Conservation (phyloP, 2,329 filamentous ascomycete species). For the Colletotrichum cordylinicola region DNA sequence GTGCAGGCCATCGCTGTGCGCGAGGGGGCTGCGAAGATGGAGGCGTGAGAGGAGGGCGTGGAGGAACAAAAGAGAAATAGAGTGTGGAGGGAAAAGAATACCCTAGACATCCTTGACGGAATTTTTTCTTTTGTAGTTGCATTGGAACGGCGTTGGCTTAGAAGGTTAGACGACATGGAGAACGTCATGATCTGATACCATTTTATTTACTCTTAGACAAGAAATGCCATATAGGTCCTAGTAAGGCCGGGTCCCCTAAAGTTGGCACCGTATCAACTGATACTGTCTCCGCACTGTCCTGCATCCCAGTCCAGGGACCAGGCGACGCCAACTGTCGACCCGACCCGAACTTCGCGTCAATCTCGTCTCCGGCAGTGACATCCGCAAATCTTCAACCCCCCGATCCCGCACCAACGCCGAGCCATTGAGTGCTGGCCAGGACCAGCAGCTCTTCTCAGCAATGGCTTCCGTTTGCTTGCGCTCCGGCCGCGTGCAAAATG, state of each 20-base stretch:
- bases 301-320: not conserved
- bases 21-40: slow-evolving; percentile 2
- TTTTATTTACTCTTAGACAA: not conserved
- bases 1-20: slow-evolving; percentile 4
- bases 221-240: not conserved
- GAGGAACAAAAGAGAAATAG: not conserved
- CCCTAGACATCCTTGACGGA: not conserved
- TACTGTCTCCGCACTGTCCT: not conserved
- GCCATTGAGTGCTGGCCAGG: slow-evolving; percentile 39
- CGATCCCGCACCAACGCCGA: slow-evolving; percentile 15
- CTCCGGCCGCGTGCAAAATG: slow-evolving; percentile 27
- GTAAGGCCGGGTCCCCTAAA: not conserved
- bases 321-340: slow-evolving; percentile 3
- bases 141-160: slow-evolving; percentile 12
- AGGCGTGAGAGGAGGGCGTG: not conserved
- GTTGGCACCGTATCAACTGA: not conserved
- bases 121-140: slow-evolving; percentile 5
- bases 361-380: not conserved
- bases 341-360: not conserved
- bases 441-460: slow-evolving; percentile 26
- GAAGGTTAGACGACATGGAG: not conserved
- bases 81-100: not conserved
- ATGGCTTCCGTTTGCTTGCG: slow-evolving; percentile 37
- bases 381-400: not conserved
- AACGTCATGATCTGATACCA: slow-evolving; percentile 14